Percentiles rank a stretch among this genome's conserved stretches.
Conservation (phyloP, 129 eudicot genomes). For the Flaveria sonorensis region DNA sequence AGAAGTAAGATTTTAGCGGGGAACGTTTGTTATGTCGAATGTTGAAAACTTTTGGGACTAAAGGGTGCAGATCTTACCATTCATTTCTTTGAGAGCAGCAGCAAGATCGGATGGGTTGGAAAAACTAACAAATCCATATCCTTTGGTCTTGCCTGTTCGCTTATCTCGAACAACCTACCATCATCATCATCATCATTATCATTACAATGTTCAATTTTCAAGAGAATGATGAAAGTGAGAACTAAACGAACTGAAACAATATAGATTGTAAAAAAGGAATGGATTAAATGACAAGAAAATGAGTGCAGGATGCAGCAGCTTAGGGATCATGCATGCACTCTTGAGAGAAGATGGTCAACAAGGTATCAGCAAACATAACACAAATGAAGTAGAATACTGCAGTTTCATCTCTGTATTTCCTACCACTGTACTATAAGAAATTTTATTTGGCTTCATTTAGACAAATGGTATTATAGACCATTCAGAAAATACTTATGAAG, state of each 20-base stretch:
- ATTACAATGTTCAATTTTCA: neutral
- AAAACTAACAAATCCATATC: constrained; percentile 95
- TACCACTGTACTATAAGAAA: neutral
- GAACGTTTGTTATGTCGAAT: neutral
- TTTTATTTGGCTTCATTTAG: neutral
- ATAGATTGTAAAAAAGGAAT: neutral
- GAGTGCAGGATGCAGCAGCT: neutral
- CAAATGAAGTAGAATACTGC: no score
- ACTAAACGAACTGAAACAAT: neutral
- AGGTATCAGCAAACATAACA: no score
- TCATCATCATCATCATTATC: neutral
- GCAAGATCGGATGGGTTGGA: constrained; percentile 86
- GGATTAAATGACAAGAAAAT: neutral
- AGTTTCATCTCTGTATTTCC: neutral
- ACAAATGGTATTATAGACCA: neutral
- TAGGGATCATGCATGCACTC: no score
- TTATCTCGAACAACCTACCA: constrained; percentile 88
- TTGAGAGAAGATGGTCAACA: no score
- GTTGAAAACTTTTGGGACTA: neutral
- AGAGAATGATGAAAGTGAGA: neutral
- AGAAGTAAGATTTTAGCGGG: no score
- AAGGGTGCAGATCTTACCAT: constrained; percentile 48
- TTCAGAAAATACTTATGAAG: neutral
- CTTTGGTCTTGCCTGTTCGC: constrained; percentile 96
- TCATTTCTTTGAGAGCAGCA: constrained; percentile 96